A percentile compares a stretch with the other conserved stretches of the same genome.
phyloP scores from a whole-genome alignment of 805 yeast species.

The Pichia phayaonensis region DNA sequence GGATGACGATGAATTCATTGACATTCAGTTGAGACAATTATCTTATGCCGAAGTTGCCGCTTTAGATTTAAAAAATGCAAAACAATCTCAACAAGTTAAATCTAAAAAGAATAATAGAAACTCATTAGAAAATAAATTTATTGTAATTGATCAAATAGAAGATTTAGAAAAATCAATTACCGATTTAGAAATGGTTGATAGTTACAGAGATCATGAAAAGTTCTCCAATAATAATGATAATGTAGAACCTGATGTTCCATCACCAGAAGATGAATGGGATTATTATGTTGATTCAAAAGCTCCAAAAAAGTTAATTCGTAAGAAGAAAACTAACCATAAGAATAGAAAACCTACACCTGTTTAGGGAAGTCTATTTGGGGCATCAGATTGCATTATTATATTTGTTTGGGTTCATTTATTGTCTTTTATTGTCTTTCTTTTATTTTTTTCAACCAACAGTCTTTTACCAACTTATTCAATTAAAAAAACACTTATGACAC shows the following conservation, averaged over 20 bases:
- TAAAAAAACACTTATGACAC: not conserved
- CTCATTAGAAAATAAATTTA: not conserved
- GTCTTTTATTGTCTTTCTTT: too few relatives aligned
- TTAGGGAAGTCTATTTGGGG: not conserved
- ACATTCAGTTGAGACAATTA: constrained; percentile 38
- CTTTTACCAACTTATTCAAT: not conserved
- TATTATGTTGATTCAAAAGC: not conserved
- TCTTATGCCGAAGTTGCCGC: constrained; percentile 50
- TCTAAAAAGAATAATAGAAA: not conserved
- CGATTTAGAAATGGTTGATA: constrained; percentile 26
- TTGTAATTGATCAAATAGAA: constrained; percentile 25
- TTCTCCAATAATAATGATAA: not conserved
- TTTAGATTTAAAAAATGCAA: constrained; percentile 7
- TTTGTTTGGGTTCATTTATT: not conserved
- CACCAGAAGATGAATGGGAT: not conserved
- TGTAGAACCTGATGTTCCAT: not conserved
- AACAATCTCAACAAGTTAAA: constrained; percentile 1
- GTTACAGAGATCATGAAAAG: constrained; percentile 13
- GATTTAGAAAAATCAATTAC: constrained; percentile 28
- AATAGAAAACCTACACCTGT: not conserved
- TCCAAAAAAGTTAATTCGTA: not conserved
- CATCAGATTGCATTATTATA: not conserved
- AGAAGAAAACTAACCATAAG: not conserved
- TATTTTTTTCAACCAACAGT: not conserved
- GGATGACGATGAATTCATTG: constrained; percentile 33